These are phyloP conservation scores for Bisporella sp. DNA, from an alignment of 2,329 filamentous ascomycete species.

Conservation along the genomic window DNA sequence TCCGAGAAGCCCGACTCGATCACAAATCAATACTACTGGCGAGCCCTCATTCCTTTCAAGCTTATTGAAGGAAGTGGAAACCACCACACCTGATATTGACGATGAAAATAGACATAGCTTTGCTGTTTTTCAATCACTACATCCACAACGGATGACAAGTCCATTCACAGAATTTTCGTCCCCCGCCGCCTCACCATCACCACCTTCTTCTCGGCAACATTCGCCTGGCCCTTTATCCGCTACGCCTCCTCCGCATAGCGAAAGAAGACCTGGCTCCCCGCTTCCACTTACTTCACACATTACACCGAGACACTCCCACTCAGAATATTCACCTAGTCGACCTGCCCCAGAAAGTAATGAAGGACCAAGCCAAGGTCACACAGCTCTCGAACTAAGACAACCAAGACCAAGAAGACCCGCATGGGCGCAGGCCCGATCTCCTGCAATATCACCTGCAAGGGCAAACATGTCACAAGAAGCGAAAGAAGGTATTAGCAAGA, in stretches of 20 bases:
- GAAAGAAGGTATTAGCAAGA: slow-evolving; percentile 82
- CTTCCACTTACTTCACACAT: slow-evolving; percentile 64
- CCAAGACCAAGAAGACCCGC: slow-evolving; percentile 23
- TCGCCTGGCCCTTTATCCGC: slow-evolving; percentile 61
- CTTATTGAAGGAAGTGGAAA: slow-evolving; percentile 80
- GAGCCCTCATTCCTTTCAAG: slow-evolving; percentile 80
- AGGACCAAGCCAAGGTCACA: slow-evolving; percentile 19
- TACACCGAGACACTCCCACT: slow-evolving; percentile 66
- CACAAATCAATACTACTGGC: slow-evolving; percentile 33
- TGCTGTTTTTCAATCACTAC: not conserved
- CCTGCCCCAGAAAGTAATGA: slow-evolving; percentile 31
- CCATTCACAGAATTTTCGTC: slow-evolving; percentile 45
- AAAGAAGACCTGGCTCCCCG: slow-evolving; percentile 57
- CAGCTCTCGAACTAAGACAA: slow-evolving; percentile 21
- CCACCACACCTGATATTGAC: slow-evolving; percentile 46
- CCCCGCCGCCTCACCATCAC: slow-evolving; percentile 60
- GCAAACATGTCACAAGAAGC: slow-evolving; percentile 66
- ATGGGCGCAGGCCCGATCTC: slow-evolving; percentile 22
- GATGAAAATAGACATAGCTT: slow-evolving; percentile 31
- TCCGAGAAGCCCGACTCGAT: slow-evolving; percentile 11
- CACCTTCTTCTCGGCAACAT: slow-evolving; percentile 55
- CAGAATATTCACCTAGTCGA: slow-evolving; percentile 63
- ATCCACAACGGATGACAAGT: slow-evolving; percentile 21
- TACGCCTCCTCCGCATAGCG: slow-evolving; percentile 61
- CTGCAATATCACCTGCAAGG: slow-evolving; percentile 62